phyloP scores from a whole-genome alignment of 148 eudicot species.

The Camellia granthamiana region DNA sequence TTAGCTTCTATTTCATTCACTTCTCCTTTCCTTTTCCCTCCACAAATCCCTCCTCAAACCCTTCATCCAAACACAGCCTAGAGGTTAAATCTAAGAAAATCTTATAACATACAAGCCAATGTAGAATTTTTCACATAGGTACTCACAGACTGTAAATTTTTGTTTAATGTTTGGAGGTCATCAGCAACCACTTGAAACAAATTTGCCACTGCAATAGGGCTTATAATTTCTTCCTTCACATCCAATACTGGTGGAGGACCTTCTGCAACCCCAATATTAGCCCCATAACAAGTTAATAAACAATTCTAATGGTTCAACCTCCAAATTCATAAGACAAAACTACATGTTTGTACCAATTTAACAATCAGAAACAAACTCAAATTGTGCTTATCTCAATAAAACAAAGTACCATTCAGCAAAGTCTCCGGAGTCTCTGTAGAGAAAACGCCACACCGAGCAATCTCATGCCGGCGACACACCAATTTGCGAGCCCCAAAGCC shows the following conservation, averaged over 20 bases:
- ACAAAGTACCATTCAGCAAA: slow-evolving; percentile 52
- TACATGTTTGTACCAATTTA: background rate
- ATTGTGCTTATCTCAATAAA: background rate
- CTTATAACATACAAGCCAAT: background rate
- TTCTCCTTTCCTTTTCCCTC: too few species aligned
- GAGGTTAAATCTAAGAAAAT: background rate
- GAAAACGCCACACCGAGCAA: slow-evolving; percentile 39
- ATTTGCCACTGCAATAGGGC: slow-evolving; percentile 38
- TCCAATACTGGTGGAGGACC: slow-evolving; percentile 52
- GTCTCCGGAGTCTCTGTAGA: slow-evolving; percentile 64
- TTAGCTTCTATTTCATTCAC: too few species aligned
- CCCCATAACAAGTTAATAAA: background rate
- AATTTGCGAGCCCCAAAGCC: slow-evolving; percentile 37
- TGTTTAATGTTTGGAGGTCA: slow-evolving; percentile 65
- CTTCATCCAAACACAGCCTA: background rate
- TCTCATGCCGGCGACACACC: slow-evolving; percentile 37
- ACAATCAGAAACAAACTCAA: background rate
- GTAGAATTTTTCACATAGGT: background rate
- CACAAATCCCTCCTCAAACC: too few species aligned
- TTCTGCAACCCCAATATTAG: slow-evolving; percentile 40
- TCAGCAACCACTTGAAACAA: slow-evolving; percentile 80
- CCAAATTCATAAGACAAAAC: background rate
- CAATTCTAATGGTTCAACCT: background rate
- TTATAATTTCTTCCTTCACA: slow-evolving; percentile 38
- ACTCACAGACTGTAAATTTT: slow-evolving; percentile 70